phyloP scores from a whole-genome alignment of 1,284 basidiomycete species.

The Ustilago tritici region DNA sequence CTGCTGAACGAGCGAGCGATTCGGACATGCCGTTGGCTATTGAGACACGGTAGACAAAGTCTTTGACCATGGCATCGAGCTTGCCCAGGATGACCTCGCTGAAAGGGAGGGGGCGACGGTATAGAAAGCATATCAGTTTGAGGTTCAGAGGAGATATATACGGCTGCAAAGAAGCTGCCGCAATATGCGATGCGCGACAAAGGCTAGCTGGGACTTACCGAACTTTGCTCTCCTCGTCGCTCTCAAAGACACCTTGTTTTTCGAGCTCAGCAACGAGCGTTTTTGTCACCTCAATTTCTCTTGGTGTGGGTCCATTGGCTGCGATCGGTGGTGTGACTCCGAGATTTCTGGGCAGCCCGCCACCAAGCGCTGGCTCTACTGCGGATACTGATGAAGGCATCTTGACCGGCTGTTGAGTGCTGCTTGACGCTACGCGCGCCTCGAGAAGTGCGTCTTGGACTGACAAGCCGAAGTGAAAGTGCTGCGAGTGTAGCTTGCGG shows the following conservation, averaged over 20 bases:
- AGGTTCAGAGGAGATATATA: background rate
- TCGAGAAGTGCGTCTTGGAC: background rate
- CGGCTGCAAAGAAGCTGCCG: background rate
- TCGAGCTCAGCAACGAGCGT: constrained; percentile 89
- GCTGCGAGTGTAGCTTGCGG: background rate
- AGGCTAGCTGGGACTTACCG: constrained; percentile 76
- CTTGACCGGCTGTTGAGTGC: background rate
- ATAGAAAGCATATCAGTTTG: background rate
- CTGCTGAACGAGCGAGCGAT: constrained; percentile 83
- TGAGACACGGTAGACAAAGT: constrained; percentile 89
- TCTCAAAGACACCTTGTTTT: constrained; percentile 88
- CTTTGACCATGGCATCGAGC: constrained; percentile 88
- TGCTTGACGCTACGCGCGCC: constrained; percentile 13
- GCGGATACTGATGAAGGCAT: constrained; percentile 51
- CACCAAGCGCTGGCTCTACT: constrained; percentile 50
- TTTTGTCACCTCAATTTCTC: constrained; percentile 75
- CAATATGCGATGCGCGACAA: background rate
- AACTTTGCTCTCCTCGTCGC: constrained; percentile 85
- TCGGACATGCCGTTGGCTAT: constrained; percentile 86
- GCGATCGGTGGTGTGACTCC: constrained; percentile 89
- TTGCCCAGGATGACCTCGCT: constrained; percentile 94
- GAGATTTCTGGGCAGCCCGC: constrained; percentile 48
- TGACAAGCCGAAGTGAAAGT: background rate
- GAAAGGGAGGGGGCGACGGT: constrained; percentile 1
- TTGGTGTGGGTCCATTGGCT: constrained; percentile 63